Evolutionary conservation across 2,329 filamentous ascomycete species (phyloP).

Genomic region (Nigrospora oryzae): DNA sequence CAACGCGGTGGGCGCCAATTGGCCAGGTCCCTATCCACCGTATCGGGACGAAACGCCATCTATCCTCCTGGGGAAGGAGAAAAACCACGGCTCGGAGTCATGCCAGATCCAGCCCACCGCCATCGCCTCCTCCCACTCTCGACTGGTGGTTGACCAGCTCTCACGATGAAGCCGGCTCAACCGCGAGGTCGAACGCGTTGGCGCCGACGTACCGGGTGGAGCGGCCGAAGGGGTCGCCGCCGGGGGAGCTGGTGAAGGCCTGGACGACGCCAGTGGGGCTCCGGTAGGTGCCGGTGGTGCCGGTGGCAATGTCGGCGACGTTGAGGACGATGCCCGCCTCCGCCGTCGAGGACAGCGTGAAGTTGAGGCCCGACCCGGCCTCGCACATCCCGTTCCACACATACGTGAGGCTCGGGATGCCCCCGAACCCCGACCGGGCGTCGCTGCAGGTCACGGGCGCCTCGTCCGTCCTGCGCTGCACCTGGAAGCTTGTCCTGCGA

Average conservation of each 20-base stretch:
- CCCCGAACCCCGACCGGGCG: background rate
- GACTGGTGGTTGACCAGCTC: too few species aligned
- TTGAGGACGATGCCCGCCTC: background rate
- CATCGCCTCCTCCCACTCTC: too few species aligned
- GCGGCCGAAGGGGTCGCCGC: background rate
- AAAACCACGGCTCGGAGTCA: too few species aligned
- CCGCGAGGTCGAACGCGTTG: background rate
- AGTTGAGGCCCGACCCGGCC: background rate
- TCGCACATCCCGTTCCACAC: background rate
- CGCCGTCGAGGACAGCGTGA: background rate
- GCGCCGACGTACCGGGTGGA: background rate
- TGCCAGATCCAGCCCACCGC: too few species aligned
- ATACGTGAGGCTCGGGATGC: background rate
- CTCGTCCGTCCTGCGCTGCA: background rate
- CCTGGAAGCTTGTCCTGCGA: background rate
- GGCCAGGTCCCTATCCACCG: too few species aligned
- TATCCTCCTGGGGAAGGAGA: too few species aligned
- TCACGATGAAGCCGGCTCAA: too few species aligned
- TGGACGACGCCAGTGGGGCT: background rate
- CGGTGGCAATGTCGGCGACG: background rate
- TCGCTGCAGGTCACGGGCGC: background rate
- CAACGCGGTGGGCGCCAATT: too few species aligned
- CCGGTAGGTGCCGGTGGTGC: background rate
- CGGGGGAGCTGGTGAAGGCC: background rate
- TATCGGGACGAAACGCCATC: too few species aligned